These are phyloP conservation scores for Jatropha curcas DNA, from an alignment of 345 rosid genomes.

Conservation along the genomic window DNA sequence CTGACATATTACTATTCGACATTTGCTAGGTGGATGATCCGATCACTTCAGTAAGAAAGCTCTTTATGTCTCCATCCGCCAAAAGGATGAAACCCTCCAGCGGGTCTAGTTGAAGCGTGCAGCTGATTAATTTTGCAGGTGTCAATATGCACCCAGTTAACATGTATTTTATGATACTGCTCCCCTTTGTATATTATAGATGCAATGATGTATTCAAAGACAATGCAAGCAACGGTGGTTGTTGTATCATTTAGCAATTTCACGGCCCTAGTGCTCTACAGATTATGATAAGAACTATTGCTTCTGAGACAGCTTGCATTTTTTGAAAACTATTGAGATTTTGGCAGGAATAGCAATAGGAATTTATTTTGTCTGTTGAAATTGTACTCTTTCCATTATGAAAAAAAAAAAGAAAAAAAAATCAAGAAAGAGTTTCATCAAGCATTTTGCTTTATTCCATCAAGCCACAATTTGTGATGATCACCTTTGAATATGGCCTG, in stretches of 20 bases:
- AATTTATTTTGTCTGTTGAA: conserved; percentile 7
- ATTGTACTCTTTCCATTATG: conserved; percentile 9
- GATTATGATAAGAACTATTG: conserved; percentile 7
- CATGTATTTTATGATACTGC: neutral
- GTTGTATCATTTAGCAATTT: neutral
- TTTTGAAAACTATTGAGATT: neutral
- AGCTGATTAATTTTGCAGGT: conserved; percentile 14
- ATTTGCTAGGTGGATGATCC: conserved; percentile 73
- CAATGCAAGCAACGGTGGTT: neutral
- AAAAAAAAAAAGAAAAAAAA: too few species aligned
- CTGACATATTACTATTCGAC: neutral
- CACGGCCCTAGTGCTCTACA: neutral
- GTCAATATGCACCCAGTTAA: neutral
- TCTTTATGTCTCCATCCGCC: conserved; percentile 58
- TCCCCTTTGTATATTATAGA: neutral
- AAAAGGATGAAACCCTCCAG: conserved; percentile 46
- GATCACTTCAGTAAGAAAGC: conserved; percentile 63
- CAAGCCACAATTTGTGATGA: conserved; percentile 72
- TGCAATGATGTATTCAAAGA: neutral
- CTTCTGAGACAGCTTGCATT: neutral
- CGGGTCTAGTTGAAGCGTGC: conserved; percentile 34
- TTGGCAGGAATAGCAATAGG: conserved; percentile 22
- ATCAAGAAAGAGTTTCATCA: conserved; percentile 2
- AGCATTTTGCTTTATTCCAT: conserved; percentile 32
- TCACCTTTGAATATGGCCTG: conserved; percentile 79